Percentiles rank a stretch among this genome's conserved stretches.
These are phyloP conservation scores for Aleurites moluccanus DNA, from an alignment of 441 rosid genomes.

Conservation along the genomic window DNA sequence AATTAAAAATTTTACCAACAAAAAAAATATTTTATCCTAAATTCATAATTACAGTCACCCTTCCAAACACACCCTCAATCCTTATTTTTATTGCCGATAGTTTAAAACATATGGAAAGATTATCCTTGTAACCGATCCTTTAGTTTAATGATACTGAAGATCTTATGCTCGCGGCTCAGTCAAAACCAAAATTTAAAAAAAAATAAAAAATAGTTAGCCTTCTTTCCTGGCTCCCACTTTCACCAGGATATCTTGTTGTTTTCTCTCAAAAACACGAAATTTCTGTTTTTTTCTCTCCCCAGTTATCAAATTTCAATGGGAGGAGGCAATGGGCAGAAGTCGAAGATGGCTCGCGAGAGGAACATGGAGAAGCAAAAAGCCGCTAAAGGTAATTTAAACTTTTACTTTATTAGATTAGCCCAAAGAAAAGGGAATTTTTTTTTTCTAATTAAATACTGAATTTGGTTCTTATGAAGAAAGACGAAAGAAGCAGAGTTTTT, in stretches of 20 bases:
- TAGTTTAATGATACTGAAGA: too few relatives aligned
- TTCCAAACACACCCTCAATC: too few relatives aligned
- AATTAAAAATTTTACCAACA: too few relatives aligned
- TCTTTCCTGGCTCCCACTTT: constrained; percentile 2
- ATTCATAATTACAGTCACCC: too few relatives aligned
- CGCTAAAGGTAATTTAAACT: constrained; percentile 20
- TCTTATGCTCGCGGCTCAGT: too few relatives aligned
- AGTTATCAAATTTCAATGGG: constrained; percentile 41
- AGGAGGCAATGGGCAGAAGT: constrained; percentile 94
- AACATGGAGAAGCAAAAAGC: constrained; percentile 69
- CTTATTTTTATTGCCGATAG: neutral
- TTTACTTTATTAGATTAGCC: neutral
- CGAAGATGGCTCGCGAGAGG: constrained; percentile 84
- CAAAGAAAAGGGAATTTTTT: neutral
- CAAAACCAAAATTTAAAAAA: neutral
- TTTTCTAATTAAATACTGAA: neutral
- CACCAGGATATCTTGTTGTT: neutral
- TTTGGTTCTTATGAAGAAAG: neutral
- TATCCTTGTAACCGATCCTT: too few relatives aligned
- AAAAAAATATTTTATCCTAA: too few relatives aligned
- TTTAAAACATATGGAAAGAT: too few relatives aligned
- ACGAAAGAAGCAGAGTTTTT: neutral
- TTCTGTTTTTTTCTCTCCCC: neutral
- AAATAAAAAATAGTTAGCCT: too few relatives aligned
- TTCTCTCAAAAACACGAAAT: neutral